Conservation (phyloP, 371 early-diverging fungal species). For the Apophysomyces sp. region DNA sequence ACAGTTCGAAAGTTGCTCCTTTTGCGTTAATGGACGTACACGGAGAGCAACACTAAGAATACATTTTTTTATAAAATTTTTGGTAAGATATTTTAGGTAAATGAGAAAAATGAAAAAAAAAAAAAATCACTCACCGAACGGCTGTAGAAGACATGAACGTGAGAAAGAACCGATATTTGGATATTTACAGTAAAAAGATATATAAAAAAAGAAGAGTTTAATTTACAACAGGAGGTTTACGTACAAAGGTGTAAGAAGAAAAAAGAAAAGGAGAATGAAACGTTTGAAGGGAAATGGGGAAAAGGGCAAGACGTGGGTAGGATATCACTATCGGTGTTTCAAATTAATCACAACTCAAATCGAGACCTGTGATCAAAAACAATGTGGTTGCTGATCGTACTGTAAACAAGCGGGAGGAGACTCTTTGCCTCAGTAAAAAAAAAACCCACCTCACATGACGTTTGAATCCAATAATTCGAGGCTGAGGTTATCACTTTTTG, state of each 20-base stretch:
- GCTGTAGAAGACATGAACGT: slow-evolving; percentile 31
- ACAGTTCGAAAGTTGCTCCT: slow-evolving; percentile 68
- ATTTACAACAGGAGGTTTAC: not conserved
- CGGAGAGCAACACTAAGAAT: slow-evolving; percentile 69
- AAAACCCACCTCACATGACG: not conserved
- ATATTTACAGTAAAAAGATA: not conserved
- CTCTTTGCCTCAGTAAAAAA: not conserved
- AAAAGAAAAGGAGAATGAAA: not conserved
- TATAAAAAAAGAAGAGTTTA: not conserved
- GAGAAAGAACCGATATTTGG: not conserved
- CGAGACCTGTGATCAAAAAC: not conserved
- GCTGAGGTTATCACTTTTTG: not conserved
- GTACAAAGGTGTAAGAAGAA: not conserved
- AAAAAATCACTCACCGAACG: slow-evolving; percentile 16
- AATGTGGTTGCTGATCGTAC: not conserved
- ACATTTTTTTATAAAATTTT: not conserved
- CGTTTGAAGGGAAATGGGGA: not conserved
- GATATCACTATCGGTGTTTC: not conserved
- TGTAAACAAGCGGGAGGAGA: not conserved
- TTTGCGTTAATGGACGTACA: slow-evolving; percentile 72
- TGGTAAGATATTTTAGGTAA: too few relatives aligned
- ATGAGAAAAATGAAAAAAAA: too few relatives aligned
- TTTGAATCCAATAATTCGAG: not conserved
- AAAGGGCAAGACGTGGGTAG: not conserved
- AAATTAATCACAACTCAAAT: not conserved